A percentile compares a stretch with the other conserved stretches of the same genome.
These are phyloP conservation scores for Boletus rubescentipes DNA, from an alignment of 768 basidiomycete genomes.

Conservation along the genomic window DNA sequence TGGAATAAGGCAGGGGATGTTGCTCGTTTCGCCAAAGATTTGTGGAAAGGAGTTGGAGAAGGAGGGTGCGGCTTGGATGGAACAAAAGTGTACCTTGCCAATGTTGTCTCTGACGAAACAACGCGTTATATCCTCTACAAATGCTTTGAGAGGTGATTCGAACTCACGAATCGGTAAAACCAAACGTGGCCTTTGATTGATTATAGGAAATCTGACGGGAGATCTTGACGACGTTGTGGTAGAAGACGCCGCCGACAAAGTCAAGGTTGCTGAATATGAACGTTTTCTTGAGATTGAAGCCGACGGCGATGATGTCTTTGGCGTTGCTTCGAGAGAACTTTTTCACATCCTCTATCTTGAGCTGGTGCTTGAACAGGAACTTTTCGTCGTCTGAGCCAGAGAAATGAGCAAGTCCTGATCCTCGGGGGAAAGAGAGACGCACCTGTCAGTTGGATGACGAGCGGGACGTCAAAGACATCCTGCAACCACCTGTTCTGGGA, in stretches of 20 bases:
- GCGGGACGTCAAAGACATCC: constrained; percentile 90
- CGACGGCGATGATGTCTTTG: constrained; percentile 96
- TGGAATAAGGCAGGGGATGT: constrained; percentile 92
- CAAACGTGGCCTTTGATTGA: constrained; percentile 94
- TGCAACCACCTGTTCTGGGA: constrained; percentile 78
- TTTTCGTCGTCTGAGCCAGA: constrained; percentile 87
- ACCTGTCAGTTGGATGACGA: constrained; percentile 97
- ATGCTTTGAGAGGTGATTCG: not conserved
- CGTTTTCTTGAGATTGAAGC: constrained; percentile 87
- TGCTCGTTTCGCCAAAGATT: constrained; percentile 81
- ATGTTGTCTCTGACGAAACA: constrained; percentile 81
- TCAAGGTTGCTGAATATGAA: constrained; percentile 96
- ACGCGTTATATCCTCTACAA: not conserved
- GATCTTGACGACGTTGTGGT: constrained; percentile 90
- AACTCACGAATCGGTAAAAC: constrained; percentile 92
- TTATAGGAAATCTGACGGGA: constrained; percentile 91
- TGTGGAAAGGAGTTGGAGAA: constrained; percentile 99
- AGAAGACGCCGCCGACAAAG: constrained; percentile 90
- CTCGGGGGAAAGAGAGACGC: constrained; percentile 10
- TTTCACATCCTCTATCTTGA: constrained; percentile 86
- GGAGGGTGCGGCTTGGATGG: constrained; percentile 93
- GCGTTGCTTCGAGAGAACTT: constrained; percentile 83
- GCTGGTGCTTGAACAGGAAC: constrained; percentile 94
- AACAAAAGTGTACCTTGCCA: constrained; percentile 94
- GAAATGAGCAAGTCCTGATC: not conserved